A percentile compares a stretch with the other conserved stretches of the same genome.
phyloP scores from a whole-genome alignment of 164 flowering plant species.

The Hamamelis virginiana region DNA sequence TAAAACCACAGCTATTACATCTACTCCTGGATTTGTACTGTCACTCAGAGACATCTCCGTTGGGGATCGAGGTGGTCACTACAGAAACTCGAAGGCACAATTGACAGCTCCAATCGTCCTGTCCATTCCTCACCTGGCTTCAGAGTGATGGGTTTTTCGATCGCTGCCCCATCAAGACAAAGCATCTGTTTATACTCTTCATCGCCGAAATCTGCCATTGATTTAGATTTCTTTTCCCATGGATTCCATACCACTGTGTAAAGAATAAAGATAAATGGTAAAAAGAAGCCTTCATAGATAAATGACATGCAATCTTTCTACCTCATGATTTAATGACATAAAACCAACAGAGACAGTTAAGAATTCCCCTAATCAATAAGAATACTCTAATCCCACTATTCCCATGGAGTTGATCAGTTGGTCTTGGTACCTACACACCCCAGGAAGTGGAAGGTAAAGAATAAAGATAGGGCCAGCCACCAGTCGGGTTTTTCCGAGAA shows the following conservation, averaged over 20 bases:
- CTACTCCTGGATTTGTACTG: neutral
- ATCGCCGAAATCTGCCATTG: constrained; percentile 77
- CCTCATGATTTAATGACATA: too few relatives aligned
- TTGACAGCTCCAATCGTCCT: constrained; percentile 58
- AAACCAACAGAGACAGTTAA: too few relatives aligned
- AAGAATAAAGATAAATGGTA: neutral
- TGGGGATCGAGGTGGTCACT: constrained; percentile 44
- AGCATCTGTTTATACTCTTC: constrained; percentile 94
- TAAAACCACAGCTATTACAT: too few relatives aligned
- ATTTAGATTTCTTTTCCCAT: constrained; percentile 90
- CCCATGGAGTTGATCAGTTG: too few relatives aligned
- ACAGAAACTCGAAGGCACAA: constrained; percentile 69
- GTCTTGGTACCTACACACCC: too few relatives aligned
- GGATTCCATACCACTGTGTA: constrained; percentile 94
- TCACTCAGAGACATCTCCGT: constrained; percentile 8
- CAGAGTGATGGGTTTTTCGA: constrained; percentile 75
- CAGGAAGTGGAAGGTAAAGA: too few relatives aligned
- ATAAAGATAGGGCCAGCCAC: too few relatives aligned
- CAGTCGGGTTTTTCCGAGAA: too few relatives aligned
- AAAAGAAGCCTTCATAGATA: neutral
- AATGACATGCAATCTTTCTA: too few relatives aligned
- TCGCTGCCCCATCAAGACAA: constrained; percentile 83
- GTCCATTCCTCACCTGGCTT: constrained; percentile 97
- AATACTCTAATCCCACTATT: too few relatives aligned
- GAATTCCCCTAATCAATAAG: too few relatives aligned